Conservation (phyloP, 495 filamentous ascomycete genomes). For the Lepraria neglecta region DNA sequence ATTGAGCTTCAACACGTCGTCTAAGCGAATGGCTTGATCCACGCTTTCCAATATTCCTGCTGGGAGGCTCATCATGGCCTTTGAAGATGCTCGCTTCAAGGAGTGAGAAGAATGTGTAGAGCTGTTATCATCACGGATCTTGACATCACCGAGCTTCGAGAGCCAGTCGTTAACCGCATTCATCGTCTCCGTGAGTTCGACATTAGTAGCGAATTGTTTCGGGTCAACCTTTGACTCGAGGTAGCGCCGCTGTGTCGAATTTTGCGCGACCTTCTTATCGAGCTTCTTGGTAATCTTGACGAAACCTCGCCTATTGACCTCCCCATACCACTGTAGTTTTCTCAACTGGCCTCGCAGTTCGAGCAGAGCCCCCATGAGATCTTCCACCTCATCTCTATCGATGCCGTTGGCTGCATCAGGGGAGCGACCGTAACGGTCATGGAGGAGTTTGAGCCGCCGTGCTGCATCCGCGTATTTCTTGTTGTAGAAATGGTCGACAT, state of each 20-base stretch:
- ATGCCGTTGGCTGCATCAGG: slow-evolving; percentile 45
- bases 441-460: slow-evolving; percentile 73
- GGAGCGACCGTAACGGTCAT: slow-evolving; percentile 71
- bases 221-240: slow-evolving; percentile 82
- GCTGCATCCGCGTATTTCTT: slow-evolving; percentile 80
- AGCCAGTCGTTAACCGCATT: slow-evolving; percentile 86
- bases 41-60: slow-evolving; percentile 59
- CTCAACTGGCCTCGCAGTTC: slow-evolving; percentile 80
- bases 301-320: slow-evolving; percentile 91
- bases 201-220: slow-evolving; percentile 74
- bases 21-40: slow-evolving; percentile 69
- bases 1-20: slow-evolving; percentile 58
- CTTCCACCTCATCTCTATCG: slow-evolving; percentile 73
- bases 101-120: slow-evolving; percentile 67
- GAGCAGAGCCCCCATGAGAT: slow-evolving; percentile 79
- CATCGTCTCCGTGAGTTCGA: slow-evolving; percentile 56
- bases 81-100: slow-evolving; percentile 61
- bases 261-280: slow-evolving; percentile 76
- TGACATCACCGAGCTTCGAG: slow-evolving; percentile 66
- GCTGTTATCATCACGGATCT: slow-evolving; percentile 60
- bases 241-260: slow-evolving; percentile 71
- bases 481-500: slow-evolving; percentile 92
- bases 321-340: slow-evolving; percentile 95
- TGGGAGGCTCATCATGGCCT: slow-evolving; percentile 64
- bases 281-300: slow-evolving; percentile 98